phyloP scores from a whole-genome alignment of 1,139 yeast species.

The Barnettozyma hawaiiensis region DNA sequence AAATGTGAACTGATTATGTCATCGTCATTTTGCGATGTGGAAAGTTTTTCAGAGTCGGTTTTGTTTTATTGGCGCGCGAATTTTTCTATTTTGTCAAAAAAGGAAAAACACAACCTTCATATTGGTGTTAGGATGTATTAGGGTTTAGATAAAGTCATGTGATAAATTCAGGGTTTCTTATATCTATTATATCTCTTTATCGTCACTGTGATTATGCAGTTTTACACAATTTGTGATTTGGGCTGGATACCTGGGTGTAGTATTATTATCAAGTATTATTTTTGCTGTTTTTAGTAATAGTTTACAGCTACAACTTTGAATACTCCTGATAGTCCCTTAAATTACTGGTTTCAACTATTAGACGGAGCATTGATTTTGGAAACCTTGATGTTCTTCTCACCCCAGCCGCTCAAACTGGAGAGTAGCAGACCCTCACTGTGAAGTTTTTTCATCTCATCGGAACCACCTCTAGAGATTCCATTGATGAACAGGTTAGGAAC shows the following conservation, averaged over 20 bases:
- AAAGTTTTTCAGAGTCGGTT: background rate
- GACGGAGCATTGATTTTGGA: conserved; percentile 52
- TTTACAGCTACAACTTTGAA: background rate
- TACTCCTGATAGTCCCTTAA: background rate
- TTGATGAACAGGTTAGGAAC: conserved; percentile 71
- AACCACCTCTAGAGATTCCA: conserved; percentile 64
- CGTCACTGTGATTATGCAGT: too few species aligned
- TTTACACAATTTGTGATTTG: too few species aligned
- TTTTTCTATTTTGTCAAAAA: too few species aligned
- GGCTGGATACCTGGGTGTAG: too few species aligned
- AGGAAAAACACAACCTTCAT: too few species aligned
- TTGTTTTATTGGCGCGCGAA: too few species aligned
- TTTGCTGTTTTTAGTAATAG: too few species aligned
- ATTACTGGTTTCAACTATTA: conserved; percentile 20
- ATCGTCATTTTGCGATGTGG: background rate
- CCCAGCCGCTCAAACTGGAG: conserved; percentile 53
- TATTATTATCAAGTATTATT: too few species aligned
- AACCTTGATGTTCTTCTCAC: conserved; percentile 50
- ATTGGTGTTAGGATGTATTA: background rate
- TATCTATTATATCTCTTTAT: too few species aligned
- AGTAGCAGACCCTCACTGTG: conserved; percentile 53
- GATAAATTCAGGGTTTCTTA: conserved; percentile 1
- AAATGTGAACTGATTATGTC: conserved; percentile 1
- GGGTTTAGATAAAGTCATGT: background rate
- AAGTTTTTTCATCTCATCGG: conserved; percentile 66